Percentiles rank a stretch among this genome's conserved stretches.
Evolutionary conservation across 2,329 filamentous ascomycete genomes (phyloP).

Genomic region (Aureobasidium namibiae): DNA sequence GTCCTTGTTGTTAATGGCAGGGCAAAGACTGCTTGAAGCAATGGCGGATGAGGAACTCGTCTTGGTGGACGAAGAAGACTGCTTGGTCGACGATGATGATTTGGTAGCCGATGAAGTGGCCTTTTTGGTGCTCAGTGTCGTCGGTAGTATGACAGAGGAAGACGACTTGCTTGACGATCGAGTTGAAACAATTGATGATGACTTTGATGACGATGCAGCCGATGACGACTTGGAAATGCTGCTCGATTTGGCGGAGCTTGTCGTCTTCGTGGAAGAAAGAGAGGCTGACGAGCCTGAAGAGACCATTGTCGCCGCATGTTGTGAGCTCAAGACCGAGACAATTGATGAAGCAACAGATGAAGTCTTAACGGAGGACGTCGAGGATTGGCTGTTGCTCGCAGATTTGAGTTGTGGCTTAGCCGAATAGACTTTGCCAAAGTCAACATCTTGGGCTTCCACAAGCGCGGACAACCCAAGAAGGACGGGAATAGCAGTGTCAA

Average conservation of each 20-base stretch:
- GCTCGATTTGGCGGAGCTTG: background rate
- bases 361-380: background rate
- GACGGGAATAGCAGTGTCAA: constrained; percentile 4
- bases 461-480: constrained; percentile 5
- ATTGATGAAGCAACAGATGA: constrained; percentile 9
- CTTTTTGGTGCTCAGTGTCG: constrained; percentile 4
- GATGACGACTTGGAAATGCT: background rate
- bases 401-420: constrained; percentile 9
- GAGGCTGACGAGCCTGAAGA: background rate
- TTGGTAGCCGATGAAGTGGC: background rate
- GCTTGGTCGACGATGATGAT: background rate
- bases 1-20: constrained; percentile 16
- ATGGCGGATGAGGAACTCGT: background rate
- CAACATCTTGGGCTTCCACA: constrained; percentile 7
- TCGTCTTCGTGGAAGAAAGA: background rate
- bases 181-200: background rate
- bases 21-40: constrained; percentile 15
- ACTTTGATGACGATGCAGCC: background rate
- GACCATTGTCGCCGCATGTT: constrained; percentile 12
- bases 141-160: background rate
- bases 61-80: background rate
- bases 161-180: background rate
- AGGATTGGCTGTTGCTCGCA: background rate
- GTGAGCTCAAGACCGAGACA: constrained; percentile 6
- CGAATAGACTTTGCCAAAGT: constrained; percentile 11